Percentiles rank a stretch among this genome's conserved stretches.
These are phyloP conservation scores for Macadamia integrifolia DNA, from an alignment of 164 flowering plant species.

Conservation along the genomic window DNA sequence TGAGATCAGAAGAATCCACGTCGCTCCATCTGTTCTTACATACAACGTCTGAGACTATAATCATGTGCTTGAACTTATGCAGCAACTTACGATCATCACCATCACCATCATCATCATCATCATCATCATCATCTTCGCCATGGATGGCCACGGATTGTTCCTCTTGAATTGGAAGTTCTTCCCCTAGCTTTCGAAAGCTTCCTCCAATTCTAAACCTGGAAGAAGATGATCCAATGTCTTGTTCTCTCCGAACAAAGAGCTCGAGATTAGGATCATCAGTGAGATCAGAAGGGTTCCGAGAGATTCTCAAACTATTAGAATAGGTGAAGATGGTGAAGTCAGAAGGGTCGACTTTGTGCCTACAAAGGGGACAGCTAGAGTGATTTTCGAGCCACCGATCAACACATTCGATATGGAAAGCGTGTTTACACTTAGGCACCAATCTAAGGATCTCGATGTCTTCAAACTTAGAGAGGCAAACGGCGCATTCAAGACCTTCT, in stretches of 20 bases:
- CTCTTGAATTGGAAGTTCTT: conserved; percentile 20
- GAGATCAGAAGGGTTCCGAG: conserved; percentile 19
- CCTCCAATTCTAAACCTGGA: conserved; percentile 38
- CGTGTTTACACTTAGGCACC: conserved; percentile 82
- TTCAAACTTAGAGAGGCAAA: conserved; percentile 75
- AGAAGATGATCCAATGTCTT: conserved; percentile 14
- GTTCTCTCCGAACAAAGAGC: conserved; percentile 31
- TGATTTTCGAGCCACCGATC: conserved; percentile 91
- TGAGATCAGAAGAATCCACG: conserved; percentile 64
- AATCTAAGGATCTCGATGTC: conserved; percentile 64
- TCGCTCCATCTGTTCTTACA: conserved; percentile 77
- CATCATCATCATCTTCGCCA: background rate
- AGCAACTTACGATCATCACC: conserved; percentile 14
- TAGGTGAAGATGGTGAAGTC: conserved; percentile 37
- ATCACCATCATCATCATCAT: background rate
- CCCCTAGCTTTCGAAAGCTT: conserved; percentile 26
- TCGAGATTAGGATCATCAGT: conserved; percentile 36
- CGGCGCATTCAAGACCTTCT: conserved; percentile 82
- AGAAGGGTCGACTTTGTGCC: conserved; percentile 39
- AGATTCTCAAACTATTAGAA: conserved; percentile 54
- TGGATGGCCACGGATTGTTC: background rate
- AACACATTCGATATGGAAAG: conserved; percentile 75
- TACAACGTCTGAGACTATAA: conserved; percentile 52
- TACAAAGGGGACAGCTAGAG: conserved; percentile 84
- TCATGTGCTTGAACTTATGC: conserved; percentile 61